phyloP scores from a whole-genome alignment of 2,329 filamentous ascomycete genomes.

The Chaetothyriales sp. region DNA sequence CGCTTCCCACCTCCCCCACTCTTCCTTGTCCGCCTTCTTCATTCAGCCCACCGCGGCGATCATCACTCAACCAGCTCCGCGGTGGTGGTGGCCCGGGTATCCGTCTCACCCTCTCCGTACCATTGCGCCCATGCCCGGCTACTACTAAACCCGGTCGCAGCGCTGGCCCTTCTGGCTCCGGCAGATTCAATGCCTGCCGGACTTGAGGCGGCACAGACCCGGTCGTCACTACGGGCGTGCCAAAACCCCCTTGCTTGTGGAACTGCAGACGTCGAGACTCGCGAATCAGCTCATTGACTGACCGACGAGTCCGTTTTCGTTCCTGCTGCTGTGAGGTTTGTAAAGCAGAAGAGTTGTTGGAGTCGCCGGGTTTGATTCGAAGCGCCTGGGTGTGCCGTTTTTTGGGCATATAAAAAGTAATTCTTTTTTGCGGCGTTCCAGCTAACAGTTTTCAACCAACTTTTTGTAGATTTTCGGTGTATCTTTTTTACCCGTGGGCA shows the following conservation, averaged over 20 bases:
- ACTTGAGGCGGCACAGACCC: conserved; percentile 34
- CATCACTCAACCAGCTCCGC: conserved; percentile 30
- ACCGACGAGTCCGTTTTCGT: conserved; percentile 19
- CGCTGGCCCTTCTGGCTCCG: conserved; percentile 27
- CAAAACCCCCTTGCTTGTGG: conserved; percentile 5
- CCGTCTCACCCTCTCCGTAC: neutral
- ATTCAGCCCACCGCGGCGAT: conserved; percentile 10
- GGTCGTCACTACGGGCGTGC: conserved; percentile 17
- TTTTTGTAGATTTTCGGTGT: neutral
- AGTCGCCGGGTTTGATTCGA: conserved; percentile 28
- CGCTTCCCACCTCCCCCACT: neutral
- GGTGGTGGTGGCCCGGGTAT: conserved; percentile 34
- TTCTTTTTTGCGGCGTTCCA: neutral
- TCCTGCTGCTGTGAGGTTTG: conserved; percentile 6
- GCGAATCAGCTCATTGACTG: conserved; percentile 35
- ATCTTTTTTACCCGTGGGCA: neutral
- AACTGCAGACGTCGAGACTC: conserved; percentile 32
- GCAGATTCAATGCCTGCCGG: conserved; percentile 31
- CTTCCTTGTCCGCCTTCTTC: neutral
- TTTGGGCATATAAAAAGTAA: conserved; percentile 31
- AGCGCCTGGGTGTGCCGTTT: conserved; percentile 28
- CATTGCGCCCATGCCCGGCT: neutral
- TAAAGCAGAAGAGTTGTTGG: conserved; percentile 8
- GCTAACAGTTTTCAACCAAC: too few relatives aligned
- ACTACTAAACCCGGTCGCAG: conserved; percentile 22